These are phyloP conservation scores for Salix viminalis DNA, from an alignment of 345 rosid species.

Conservation along the genomic window DNA sequence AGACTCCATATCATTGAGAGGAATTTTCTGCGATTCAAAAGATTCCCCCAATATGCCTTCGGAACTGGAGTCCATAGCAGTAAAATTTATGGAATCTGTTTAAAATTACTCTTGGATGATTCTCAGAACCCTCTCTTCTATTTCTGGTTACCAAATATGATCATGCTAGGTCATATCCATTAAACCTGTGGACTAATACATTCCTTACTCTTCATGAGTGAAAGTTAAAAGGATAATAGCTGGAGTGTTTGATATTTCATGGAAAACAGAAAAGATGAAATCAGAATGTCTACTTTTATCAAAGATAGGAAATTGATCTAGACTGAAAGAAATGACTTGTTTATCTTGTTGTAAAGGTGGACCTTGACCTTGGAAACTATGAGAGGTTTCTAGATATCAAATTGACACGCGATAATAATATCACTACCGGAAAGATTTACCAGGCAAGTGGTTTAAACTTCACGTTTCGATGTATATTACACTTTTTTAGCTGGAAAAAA, in stretches of 20 bases:
- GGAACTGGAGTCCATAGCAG: not conserved
- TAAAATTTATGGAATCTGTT: not conserved
- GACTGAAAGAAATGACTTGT: not conserved
- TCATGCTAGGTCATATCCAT: not conserved
- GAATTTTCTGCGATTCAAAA: not conserved
- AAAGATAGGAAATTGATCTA: not conserved
- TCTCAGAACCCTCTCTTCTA: not conserved
- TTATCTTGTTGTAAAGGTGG: constrained; percentile 57
- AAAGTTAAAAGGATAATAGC: not conserved
- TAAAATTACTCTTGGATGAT: not conserved
- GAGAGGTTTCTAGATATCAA: constrained; percentile 86
- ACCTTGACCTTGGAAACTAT: constrained; percentile 97
- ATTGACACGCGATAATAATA: constrained; percentile 77
- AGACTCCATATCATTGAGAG: not conserved
- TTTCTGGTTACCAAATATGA: not conserved
- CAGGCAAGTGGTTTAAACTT: constrained; percentile 46
- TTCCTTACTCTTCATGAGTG: not conserved
- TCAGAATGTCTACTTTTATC: not conserved
- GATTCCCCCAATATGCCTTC: not conserved
- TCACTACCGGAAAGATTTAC: constrained; percentile 86
- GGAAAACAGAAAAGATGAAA: not conserved
- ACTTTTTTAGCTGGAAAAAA: not conserved
- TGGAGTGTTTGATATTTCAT: not conserved
- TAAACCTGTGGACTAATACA: not conserved
- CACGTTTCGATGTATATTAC: not conserved